Percentiles rank a stretch among this genome's conserved stretches.
These are phyloP conservation scores for Pyrenochaeta sp. DNA, from an alignment of 2,329 filamentous ascomycete species.

Conservation along the genomic window DNA sequence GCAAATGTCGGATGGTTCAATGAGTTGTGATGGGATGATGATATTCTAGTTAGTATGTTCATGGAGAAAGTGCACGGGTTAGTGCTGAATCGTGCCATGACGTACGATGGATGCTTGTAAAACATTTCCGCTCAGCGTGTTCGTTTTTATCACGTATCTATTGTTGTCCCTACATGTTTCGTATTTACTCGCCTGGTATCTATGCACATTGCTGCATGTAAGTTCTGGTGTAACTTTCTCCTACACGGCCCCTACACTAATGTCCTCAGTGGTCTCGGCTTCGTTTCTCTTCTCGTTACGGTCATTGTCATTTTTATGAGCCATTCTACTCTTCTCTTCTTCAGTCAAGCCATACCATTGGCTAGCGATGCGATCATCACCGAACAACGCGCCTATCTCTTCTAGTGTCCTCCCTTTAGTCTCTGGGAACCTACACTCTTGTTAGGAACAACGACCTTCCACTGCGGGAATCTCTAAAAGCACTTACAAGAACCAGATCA, in stretches of 20 bases:
- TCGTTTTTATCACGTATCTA: neutral
- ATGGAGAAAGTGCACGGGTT: neutral
- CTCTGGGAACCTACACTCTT: conserved; percentile 4
- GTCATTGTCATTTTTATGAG: neutral
- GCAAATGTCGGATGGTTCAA: neutral
- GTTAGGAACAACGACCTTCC: neutral
- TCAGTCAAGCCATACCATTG: conserved; percentile 19
- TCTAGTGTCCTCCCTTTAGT: conserved; percentile 8
- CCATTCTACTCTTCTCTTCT: conserved; percentile 11
- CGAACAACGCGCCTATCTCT: conserved; percentile 21
- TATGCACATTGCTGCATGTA: neutral
- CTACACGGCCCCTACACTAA: neutral
- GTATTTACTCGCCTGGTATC: neutral
- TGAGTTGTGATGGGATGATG: neutral
- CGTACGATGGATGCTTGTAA: neutral
- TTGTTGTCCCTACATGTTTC: neutral
- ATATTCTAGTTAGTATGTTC: neutral
- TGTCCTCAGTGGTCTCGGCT: neutral
- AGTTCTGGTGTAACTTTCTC: neutral
- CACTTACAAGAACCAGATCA: conserved; percentile 23
- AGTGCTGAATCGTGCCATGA: neutral
- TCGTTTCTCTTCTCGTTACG: neutral
- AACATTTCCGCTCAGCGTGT: neutral
- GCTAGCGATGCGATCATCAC: conserved; percentile 17
- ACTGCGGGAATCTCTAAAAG: neutral